Conservation (phyloP, 2,329 filamentous ascomycete genomes). For the Fusarium sp. region DNA sequence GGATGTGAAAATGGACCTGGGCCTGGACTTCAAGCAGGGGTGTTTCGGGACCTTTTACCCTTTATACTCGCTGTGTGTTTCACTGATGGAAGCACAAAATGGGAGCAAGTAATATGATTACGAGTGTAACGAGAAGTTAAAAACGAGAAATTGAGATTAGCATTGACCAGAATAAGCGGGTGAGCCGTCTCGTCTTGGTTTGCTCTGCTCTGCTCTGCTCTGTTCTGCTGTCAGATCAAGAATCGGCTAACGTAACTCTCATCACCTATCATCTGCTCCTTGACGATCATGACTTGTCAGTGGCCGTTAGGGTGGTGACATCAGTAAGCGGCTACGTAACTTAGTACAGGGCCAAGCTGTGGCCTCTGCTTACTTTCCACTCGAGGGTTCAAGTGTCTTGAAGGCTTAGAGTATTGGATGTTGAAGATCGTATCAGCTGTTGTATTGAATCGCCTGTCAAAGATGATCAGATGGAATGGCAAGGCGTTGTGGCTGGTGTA, state of each 20-base stretch:
- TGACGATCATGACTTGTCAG: constrained; percentile 23
- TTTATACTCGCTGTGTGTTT: constrained; percentile 26
- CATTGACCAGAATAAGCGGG: constrained; percentile 5
- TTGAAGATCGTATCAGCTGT: background rate
- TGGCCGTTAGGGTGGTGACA: constrained; percentile 29
- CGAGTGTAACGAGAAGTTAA: background rate
- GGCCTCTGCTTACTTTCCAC: constrained; percentile 25
- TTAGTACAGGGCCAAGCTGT: constrained; percentile 3
- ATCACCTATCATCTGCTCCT: background rate
- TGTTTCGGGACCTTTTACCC: constrained; percentile 23
- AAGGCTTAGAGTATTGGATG: constrained; percentile 7
- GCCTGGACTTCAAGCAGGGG: constrained; percentile 21
- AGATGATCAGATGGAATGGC: constrained; percentile 5
- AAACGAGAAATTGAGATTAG: background rate
- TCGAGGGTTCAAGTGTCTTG: constrained; percentile 5
- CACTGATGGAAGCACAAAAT: constrained; percentile 5
- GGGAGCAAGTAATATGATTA: background rate
- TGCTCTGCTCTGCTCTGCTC: background rate
- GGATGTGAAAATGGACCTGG: constrained; percentile 14
- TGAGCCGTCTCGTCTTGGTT: background rate
- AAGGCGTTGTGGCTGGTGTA: constrained; percentile 16
- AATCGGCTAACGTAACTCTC: background rate
- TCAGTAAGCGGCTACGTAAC: constrained; percentile 28
- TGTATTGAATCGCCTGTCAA: constrained; percentile 7
- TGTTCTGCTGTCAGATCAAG: constrained; percentile 29